phyloP scores from a whole-genome alignment of 495 filamentous ascomycete species.

The Immersiella caudata region DNA sequence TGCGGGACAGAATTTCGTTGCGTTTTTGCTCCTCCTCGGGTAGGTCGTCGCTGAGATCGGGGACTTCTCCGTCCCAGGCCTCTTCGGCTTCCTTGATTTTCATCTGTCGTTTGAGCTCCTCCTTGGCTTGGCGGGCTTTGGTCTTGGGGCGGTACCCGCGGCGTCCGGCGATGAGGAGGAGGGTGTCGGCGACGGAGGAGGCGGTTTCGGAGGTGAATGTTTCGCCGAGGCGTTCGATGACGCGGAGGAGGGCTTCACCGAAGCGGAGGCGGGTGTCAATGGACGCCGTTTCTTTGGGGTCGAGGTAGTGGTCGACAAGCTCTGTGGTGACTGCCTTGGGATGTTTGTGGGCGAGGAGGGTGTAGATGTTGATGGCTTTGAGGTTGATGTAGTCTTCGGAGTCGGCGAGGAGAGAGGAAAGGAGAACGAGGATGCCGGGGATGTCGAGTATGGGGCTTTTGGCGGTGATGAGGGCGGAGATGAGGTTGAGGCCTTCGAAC shows the following conservation, averaged over 20 bases:
- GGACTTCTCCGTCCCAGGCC: slow-evolving; percentile 56
- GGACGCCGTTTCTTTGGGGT: slow-evolving; percentile 57
- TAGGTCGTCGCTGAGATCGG: slow-evolving; percentile 49
- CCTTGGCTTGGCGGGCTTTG: slow-evolving; percentile 54
- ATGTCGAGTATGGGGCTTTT: slow-evolving; percentile 71
- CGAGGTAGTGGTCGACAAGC: slow-evolving; percentile 70
- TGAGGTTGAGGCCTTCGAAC: slow-evolving; percentile 73
- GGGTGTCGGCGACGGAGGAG: slow-evolving; percentile 58
- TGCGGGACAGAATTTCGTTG: slow-evolving; percentile 59
- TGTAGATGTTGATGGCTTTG: slow-evolving; percentile 68
- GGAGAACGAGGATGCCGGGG: slow-evolving; percentile 64
- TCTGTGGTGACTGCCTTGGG: slow-evolving; percentile 65
- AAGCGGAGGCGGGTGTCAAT: slow-evolving; percentile 72
- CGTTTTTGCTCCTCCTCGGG: slow-evolving; percentile 52
- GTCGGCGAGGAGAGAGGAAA: slow-evolving; percentile 68
- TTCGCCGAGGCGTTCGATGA: slow-evolving; percentile 66
- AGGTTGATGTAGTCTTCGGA: slow-evolving; percentile 77
- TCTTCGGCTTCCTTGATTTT: slow-evolving; percentile 56
- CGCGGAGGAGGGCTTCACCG: slow-evolving; percentile 71
- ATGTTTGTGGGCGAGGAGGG: slow-evolving; percentile 65
- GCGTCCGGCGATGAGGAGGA: slow-evolving; percentile 69
- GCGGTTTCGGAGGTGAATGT: slow-evolving; percentile 62
- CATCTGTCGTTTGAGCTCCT: slow-evolving; percentile 46
- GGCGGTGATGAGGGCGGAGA: slow-evolving; percentile 64
- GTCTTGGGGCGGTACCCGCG: slow-evolving; percentile 59